phyloP scores from a whole-genome alignment of 1,284 basidiomycete species.

The Xanthoconium separans region DNA sequence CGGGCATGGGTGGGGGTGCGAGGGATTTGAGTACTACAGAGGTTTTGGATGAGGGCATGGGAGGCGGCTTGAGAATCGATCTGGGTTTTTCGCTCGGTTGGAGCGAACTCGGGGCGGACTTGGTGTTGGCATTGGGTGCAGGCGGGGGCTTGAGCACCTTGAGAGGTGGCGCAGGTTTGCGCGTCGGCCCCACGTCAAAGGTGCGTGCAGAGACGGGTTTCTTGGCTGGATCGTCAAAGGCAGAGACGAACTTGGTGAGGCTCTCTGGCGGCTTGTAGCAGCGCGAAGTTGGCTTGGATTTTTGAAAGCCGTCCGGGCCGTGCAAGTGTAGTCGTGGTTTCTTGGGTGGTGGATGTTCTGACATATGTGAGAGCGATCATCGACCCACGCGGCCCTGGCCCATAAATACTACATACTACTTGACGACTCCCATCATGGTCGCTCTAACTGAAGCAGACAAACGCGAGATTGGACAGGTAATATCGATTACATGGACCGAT shows the following conservation, averaged over 20 bases:
- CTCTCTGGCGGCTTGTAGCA: constrained; percentile 30
- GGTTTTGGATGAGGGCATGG: constrained; percentile 17
- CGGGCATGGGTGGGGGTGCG: constrained; percentile 19
- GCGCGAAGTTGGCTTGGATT: constrained; percentile 19
- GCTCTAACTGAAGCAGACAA: constrained; percentile 40
- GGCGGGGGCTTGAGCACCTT: constrained; percentile 18
- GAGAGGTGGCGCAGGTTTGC: no score
- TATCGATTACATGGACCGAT: background rate
- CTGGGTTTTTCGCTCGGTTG: constrained; percentile 16
- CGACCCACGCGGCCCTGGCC: no score
- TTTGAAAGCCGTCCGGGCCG: constrained; percentile 33
- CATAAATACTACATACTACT: constrained; percentile 18
- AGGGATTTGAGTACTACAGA: constrained; percentile 25
- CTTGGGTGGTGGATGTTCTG: constrained; percentile 12
- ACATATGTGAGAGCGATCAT: no score
- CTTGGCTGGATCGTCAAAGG: constrained; percentile 22
- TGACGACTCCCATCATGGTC: constrained; percentile 24
- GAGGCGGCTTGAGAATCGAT: constrained; percentile 30
- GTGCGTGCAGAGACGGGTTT: constrained; percentile 3
- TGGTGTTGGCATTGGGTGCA: constrained; percentile 2
- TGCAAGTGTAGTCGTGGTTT: constrained; percentile 21
- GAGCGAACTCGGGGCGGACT: background rate
- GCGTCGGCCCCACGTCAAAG: no score
- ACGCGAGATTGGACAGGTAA: constrained; percentile 56
- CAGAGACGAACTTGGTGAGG: constrained; percentile 31